phyloP scores from a whole-genome alignment of 1,284 basidiomycete genomes.

The Naganishia liquefaciens region DNA sequence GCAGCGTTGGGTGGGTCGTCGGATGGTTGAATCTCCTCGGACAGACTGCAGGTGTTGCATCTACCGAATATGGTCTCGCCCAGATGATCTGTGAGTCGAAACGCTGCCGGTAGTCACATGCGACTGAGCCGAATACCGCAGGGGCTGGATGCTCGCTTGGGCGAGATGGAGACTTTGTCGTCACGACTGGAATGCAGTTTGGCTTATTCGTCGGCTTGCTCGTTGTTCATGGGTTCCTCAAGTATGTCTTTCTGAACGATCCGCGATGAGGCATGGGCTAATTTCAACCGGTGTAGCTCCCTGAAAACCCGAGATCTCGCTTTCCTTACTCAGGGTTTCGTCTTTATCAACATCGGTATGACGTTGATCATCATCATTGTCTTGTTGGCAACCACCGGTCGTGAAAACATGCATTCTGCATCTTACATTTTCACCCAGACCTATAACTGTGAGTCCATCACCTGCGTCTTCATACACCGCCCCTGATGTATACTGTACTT shows the following conservation, averaged over 20 bases:
- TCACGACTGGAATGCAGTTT: conserved; percentile 65
- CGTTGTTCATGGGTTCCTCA: conserved; percentile 68
- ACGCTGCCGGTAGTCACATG: conserved; percentile 25
- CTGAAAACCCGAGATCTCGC: conserved; percentile 78
- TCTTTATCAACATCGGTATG: conserved; percentile 83
- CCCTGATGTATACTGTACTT: neutral
- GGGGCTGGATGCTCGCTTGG: conserved; percentile 42
- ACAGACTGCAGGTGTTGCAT: conserved; percentile 48
- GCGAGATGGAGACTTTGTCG: conserved; percentile 44
- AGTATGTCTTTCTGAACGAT: conserved; percentile 33
- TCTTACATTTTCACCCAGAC: conserved; percentile 68
- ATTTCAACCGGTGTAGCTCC: conserved; percentile 62
- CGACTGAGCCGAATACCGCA: conserved; percentile 2
- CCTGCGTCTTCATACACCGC: neutral
- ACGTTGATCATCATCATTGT: conserved; percentile 72
- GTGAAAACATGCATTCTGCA: conserved; percentile 74
- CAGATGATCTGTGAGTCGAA: conserved; percentile 71
- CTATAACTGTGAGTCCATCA: conserved; percentile 39
- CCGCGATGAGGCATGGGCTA: neutral
- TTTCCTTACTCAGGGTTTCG: conserved; percentile 72
- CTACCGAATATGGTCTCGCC: conserved; percentile 81
- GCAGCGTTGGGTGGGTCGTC: conserved; percentile 61
- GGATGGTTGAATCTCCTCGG: conserved; percentile 86
- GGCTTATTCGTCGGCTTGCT: conserved; percentile 73
- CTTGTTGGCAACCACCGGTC: conserved; percentile 73